These are phyloP conservation scores for Psilocybe sp. DNA, from an alignment of 768 basidiomycete genomes.

Conservation along the genomic window DNA sequence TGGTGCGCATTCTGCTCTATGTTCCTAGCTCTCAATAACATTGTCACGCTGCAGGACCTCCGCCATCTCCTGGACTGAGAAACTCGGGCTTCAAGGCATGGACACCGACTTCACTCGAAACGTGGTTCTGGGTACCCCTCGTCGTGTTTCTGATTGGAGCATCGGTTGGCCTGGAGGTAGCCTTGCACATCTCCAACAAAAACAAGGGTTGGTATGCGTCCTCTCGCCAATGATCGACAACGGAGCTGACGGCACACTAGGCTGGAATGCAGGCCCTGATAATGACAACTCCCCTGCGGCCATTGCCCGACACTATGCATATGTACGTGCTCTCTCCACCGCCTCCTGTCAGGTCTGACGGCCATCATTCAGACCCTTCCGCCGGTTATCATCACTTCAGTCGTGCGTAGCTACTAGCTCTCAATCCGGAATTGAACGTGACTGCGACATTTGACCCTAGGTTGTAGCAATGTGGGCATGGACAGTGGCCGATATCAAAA, in stretches of 20 bases:
- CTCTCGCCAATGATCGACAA: not conserved
- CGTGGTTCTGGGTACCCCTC: conserved; percentile 46
- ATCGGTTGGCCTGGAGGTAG: conserved; percentile 45
- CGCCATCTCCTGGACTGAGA: not conserved
- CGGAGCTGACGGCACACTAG: not conserved
- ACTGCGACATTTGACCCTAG: conserved; percentile 15
- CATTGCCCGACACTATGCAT: conserved; percentile 49
- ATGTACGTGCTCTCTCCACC: conserved; percentile 32
- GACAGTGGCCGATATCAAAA: conserved; percentile 58
- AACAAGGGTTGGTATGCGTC: conserved; percentile 31
- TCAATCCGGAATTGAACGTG: not conserved
- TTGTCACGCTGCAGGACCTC: not conserved
- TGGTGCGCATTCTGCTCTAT: not conserved
- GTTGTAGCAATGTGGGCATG: conserved; percentile 51
- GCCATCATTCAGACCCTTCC: conserved; percentile 41
- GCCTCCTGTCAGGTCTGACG: not conserved
- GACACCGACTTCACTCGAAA: conserved; percentile 43
- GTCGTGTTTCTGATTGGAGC: conserved; percentile 32
- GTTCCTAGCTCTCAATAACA: not conserved
- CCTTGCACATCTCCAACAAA: conserved; percentile 42
- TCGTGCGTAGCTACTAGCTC: conserved; percentile 26
- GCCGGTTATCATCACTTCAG: conserved; percentile 46
- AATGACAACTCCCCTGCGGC: not conserved
- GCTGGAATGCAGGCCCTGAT: not conserved
- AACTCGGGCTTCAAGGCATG: conserved; percentile 18